Evolutionary conservation across 805 yeast species (phyloP), one percentile per base, ranked within the genome.

Genomic region (Candida ficus): DNA sequence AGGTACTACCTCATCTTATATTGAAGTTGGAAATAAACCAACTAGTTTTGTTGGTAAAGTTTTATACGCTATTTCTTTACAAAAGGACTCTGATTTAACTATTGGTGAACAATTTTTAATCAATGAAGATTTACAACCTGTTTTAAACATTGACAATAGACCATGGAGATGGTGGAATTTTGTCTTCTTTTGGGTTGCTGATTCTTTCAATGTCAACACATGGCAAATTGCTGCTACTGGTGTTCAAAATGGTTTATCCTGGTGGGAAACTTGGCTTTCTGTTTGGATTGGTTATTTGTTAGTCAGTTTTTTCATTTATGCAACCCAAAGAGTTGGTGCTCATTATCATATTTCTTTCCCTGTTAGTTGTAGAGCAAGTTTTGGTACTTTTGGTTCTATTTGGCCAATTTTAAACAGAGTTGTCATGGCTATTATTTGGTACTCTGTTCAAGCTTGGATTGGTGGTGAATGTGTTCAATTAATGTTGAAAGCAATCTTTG

Each of bases 221-320:
- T 87, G 91, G 88, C 89, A 84, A 67, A 86, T 88, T 52, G 95
- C 95, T 3, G 80, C 91, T 8, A 83, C 95, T 0, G 95, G 95
- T 53, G 81, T 83, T 42, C 68, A 71, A 39, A 76, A 79, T 18
- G 93, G 93, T 10, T 65, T 88, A 62, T 75, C 81, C 14, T 87
- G 95, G 95, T 88, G 95, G 95, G 89, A 81, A 57, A 79, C 84
- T 11, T 88, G 95, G 95, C 64, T 88, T 29, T 76, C 93, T 1
- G 93, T 88, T 20, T 86, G 95, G 93, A 47, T 88, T 14, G 96
- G 96, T 7, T 88, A 88, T 60, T 56, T 70, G 16, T 61, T 84
- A 35, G 78, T 85, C 46, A 93, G 84, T 46, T 50, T 72, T 1
- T 85, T 87, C 50, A 82, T 89, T 26, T 73, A 76, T 5, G 56